Base-by-base conservation (phyloP, 2,329 filamentous ascomycete genomes). In the Decorospora gaudefroyi region DNA sequence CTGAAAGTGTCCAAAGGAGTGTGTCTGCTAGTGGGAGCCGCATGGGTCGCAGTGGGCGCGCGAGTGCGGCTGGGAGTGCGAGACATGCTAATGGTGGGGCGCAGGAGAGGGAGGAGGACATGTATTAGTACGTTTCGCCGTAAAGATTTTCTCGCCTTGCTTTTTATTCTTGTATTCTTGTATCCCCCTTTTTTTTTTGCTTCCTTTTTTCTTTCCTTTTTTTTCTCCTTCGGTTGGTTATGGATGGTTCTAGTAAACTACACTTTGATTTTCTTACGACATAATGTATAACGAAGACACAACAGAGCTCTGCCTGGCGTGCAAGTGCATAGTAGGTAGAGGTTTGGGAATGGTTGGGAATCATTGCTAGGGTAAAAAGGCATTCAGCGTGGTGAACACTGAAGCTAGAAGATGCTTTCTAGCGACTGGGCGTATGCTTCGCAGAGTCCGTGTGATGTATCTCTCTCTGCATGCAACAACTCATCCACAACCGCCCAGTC, bases 111-210 rank as follows among this genome's bases (percentile, higher is more conserved):
- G 50, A 50, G 25, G 51, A 53, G 34, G 53, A 48, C 38, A 51
- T 55, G 50, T 64, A 53, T 49, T 65, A 63, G 55, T 55, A 53
- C 41, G 26, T 38, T 40, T 37, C 25, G 28, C 26, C 36, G 17
- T 34, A 15, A 23, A 17, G 23, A 27, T 41, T 11, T 4, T 23
- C 32, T 28, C 21, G 25, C 17, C 15, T 28, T n/a, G n/a, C 11
- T 28, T 16, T 7, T 16, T 30, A 30, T 30, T 30, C 15, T 27
- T 33, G 18, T 29, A 11, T n/a, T 25, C 11, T 34, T 17, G 34
- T 11, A 16, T 22, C 33, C 30, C 42, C 18, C 22, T 34, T 25
- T 33, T 28, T 15, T 29, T 23, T 21, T 33, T 29, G 27, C 26
- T 19, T 26, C 23, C 28, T 25, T 21, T 27, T 45, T 19, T 25